A percentile compares a stretch with the other conserved stretches of the same genome.
These are phyloP conservation scores for Penicillium paneum DNA, from an alignment of 2,329 filamentous ascomycete genomes.

Conservation along the genomic window DNA sequence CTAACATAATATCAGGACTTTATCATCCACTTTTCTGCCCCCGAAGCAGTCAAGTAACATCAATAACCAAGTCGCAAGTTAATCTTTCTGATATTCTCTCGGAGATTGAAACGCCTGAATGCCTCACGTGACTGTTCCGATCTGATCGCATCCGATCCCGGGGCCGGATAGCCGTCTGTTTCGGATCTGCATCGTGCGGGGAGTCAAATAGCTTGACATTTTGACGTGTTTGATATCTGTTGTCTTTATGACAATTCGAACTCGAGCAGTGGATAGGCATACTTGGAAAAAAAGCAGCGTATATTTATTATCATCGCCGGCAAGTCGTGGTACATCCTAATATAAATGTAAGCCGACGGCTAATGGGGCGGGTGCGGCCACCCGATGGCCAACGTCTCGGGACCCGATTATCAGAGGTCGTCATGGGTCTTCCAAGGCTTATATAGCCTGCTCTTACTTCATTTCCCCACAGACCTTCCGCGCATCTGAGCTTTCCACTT, in stretches of 20 bases:
- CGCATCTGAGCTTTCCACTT: background rate
- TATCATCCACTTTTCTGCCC: background rate
- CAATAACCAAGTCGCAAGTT: background rate
- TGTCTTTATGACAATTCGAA: background rate
- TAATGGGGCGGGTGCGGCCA: slow-evolving; percentile 1
- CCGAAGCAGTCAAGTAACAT: no score
- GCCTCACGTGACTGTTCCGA: slow-evolving; percentile 1
- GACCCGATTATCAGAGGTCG: slow-evolving; percentile 4
- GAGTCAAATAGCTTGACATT: background rate
- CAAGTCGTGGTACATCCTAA: background rate
- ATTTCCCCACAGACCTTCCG: background rate
- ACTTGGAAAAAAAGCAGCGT: no score
- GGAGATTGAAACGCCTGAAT: background rate
- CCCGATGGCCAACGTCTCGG: slow-evolving; percentile 17
- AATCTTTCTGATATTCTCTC: background rate
- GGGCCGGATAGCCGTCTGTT: background rate
- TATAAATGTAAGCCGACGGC: background rate
- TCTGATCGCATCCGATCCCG: slow-evolving; percentile 4
- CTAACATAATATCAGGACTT: background rate
- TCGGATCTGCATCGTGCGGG: slow-evolving; percentile 4
- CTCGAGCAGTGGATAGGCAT: background rate
- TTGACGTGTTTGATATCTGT: background rate
- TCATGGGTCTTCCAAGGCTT: background rate
- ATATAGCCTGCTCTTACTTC: slow-evolving; percentile 1
- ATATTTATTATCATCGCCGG: background rate